A percentile compares a stretch with the other conserved stretches of the same genome.
Conservation (phyloP, 169 alveolate species). For the Eimeria nieschulzi region DNA sequence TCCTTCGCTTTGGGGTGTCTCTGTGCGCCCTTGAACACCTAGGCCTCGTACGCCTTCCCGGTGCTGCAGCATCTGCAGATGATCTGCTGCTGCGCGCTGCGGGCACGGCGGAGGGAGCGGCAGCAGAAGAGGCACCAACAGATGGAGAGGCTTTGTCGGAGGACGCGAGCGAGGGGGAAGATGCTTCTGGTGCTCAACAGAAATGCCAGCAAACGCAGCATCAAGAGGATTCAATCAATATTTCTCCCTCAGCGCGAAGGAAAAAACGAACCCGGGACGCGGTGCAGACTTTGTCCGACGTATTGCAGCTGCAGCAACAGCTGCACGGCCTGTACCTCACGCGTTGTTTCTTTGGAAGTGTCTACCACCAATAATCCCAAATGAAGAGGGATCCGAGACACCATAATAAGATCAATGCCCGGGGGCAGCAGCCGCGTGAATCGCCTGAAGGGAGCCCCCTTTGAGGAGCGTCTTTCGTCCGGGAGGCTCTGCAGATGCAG, state of each 20-base stretch:
- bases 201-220: neutral
- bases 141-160: neutral
- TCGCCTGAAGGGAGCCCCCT: too few species aligned
- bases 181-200: neutral
- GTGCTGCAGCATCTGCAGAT: slow-evolving; percentile 18
- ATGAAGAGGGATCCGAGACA: neutral
- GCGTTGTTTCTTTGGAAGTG: slow-evolving; percentile 60
- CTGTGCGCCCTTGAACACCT: slow-evolving; percentile 38
- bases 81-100: slow-evolving; percentile 52
- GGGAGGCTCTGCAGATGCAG: too few species aligned
- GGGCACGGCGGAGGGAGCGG: neutral
- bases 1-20: slow-evolving; percentile 29
- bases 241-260: neutral
- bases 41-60: slow-evolving; percentile 52
- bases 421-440: neutral
- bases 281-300: neutral
- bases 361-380: neutral
- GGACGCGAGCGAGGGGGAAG: neutral
- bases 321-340: slow-evolving; percentile 51
- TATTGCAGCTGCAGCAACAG: slow-evolving; percentile 53
- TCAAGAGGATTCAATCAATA: neutral
- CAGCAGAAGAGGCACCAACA: neutral
- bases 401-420: neutral
- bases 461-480: too few species aligned
- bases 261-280: neutral